A percentile compares a stretch with the other conserved stretches of the same genome.
Evolutionary conservation across 1,284 basidiomycete species (phyloP).

Genomic region (Fomitopsis pinicola): DNA sequence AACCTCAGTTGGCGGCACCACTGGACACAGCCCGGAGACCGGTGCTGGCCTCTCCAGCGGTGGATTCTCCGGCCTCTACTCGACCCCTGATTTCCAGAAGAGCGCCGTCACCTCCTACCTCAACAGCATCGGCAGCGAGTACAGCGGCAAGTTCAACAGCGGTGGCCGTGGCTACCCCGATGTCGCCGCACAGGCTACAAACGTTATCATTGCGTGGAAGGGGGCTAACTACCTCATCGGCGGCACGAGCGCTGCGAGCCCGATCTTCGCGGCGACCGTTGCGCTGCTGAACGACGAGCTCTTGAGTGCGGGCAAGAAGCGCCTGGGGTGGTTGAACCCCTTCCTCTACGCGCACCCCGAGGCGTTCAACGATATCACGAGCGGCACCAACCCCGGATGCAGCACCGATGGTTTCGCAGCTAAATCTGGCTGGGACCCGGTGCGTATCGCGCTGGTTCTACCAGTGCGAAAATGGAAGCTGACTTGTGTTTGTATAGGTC

Average conservation of each 20-base stretch:
- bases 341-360: slow-evolving; percentile 26
- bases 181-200: slow-evolving; percentile 23
- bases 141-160: slow-evolving; percentile 26
- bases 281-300: slow-evolving; percentile 52
- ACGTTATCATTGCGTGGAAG: slow-evolving; percentile 25
- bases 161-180: slow-evolving; percentile 30
- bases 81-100: slow-evolving; percentile 37
- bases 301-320: slow-evolving; percentile 35
- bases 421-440: slow-evolving; percentile 32
- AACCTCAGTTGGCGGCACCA: slow-evolving; percentile 47
- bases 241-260: slow-evolving; percentile 44
- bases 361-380: slow-evolving; percentile 21
- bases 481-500: not conserved
- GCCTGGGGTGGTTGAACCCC: slow-evolving; percentile 48
- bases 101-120: slow-evolving; percentile 31
- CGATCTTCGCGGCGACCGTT: slow-evolving; percentile 47
- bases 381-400: slow-evolving; percentile 23
- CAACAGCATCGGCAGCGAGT: slow-evolving; percentile 21
- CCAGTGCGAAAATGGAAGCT: not conserved
- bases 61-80: slow-evolving; percentile 47
- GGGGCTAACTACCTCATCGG: slow-evolving; percentile 39
- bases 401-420: slow-evolving; percentile 32
- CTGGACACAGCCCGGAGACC: slow-evolving; percentile 52
- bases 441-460: not conserved
- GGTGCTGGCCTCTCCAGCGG: slow-evolving; percentile 40